Evolutionary conservation across 441 rosid species (phyloP), one percentile per base, ranked within the genome.

Genomic region (Dalechampia spathulata): DNA sequence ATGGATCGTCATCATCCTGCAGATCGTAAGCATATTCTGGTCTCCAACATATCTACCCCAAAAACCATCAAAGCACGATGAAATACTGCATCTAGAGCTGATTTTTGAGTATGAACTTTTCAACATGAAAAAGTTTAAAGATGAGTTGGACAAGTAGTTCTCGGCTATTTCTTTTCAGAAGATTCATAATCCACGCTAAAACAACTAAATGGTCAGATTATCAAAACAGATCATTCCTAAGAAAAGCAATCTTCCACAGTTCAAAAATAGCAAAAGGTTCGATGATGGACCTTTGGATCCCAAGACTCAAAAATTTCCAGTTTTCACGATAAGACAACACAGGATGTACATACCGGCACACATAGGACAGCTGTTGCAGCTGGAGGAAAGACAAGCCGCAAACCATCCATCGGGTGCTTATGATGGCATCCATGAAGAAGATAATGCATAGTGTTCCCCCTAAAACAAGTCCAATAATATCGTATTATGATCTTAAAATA

Each of bases 381-480:
- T 43, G 99, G 99, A 47, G 99, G 99, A 59, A 90, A 90, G 62
- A 93, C 97, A 73, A 93, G 99, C 27, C 99, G 78, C 44, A 90
- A 78, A 50, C 95, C 86, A 63, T 93, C 99, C 91, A 87, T 91
- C n/a, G 99, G 99, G 68, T 93, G 99, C 78, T 93, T 93, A 58
- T 90, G 99, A 68, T 93, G 99, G 75, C 96, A 90, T 51, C 99
- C 99, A 69, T 93, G 99, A 66, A 93, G 70, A 74, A 90, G 97
- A 75, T 93, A 93, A 69, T 93, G 99, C 2, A 73, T 19, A 0
- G 99, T 93, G 72, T 90, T 93, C 65, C 87, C 86, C 99, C 99
- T 93, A 49, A 34, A 65, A 40, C 53, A 52, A 36, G 22, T 36
- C 26, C 58, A 36, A 1, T 28, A 53, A 12, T 22, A 42, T 13